Percentiles rank a stretch among this genome's conserved stretches.
These are phyloP conservation scores for Populus hybrid DNA, from an alignment of 441 rosid genomes.

Conservation along the genomic window DNA sequence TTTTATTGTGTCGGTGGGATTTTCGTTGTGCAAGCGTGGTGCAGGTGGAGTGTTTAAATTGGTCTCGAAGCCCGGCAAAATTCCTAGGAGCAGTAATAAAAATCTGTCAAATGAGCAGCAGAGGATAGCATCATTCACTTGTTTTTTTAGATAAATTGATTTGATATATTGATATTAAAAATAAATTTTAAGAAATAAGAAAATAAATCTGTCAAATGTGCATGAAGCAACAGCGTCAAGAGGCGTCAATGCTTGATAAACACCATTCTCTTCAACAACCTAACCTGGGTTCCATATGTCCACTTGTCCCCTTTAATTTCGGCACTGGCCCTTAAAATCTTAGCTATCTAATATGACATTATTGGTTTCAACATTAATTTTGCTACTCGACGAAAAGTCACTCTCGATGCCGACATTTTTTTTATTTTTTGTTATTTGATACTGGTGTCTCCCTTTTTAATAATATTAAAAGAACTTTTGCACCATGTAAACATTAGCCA, in stretches of 20 bases:
- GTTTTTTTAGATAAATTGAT: too few relatives aligned
- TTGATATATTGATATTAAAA: too few relatives aligned
- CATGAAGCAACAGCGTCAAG: neutral
- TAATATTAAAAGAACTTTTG: too few relatives aligned
- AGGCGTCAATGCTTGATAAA: neutral
- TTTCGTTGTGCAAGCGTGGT: neutral
- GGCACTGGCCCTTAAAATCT: neutral
- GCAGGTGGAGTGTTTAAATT: too few relatives aligned
- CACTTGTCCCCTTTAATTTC: neutral
- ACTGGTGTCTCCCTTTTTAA: too few relatives aligned
- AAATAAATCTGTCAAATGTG: neutral
- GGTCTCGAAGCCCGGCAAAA: too few relatives aligned
- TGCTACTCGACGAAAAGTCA: neutral
- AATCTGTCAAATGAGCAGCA: too few relatives aligned
- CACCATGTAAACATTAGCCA: too few relatives aligned
- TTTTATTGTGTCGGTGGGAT: neutral
- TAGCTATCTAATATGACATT: neutral
- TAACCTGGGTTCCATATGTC: neutral
- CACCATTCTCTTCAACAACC: neutral
- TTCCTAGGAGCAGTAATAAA: too few relatives aligned
- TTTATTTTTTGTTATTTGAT: too few relatives aligned
- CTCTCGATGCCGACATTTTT: neutral
- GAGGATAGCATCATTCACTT: too few relatives aligned
- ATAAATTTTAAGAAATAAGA: too few relatives aligned
- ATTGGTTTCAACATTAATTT: neutral